These are phyloP conservation scores for Sporisorium scitamineum DNA, from an alignment of 1,284 basidiomycete genomes.

Conservation along the genomic window DNA sequence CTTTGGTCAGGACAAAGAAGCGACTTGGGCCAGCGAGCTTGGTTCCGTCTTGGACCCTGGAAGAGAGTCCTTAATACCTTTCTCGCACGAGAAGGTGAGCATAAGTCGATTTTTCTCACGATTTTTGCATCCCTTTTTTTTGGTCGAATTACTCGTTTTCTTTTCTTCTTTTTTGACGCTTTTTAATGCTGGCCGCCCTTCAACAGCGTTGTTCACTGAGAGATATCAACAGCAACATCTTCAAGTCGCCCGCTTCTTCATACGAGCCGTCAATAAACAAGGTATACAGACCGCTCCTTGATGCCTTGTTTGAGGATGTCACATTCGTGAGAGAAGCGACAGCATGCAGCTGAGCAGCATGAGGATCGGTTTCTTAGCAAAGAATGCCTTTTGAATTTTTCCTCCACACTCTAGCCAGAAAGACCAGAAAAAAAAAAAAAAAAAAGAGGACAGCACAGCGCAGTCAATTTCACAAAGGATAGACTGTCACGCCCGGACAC, in stretches of 20 bases:
- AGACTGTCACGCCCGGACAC: no score
- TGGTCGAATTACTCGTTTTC: not conserved
- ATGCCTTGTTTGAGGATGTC: no score
- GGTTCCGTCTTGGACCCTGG: conserved; percentile 4
- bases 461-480: not conserved
- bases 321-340: no score
- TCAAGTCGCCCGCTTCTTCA: not conserved
- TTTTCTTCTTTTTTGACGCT: not conserved
- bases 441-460: conserved; percentile 3
- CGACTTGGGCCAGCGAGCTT: not conserved
- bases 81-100: conserved; percentile 3
- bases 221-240: not conserved
- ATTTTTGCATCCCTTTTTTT: conserved; percentile 4
- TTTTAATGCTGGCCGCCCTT: no score
- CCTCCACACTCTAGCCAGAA: conserved; percentile 29
- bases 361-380: conserved; percentile 34
- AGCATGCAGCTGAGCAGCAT: not conserved
- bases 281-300: no score
- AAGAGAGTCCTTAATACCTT: not conserved
- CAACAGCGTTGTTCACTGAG: not conserved
- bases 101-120: not conserved
- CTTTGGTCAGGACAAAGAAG: no score
- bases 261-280: no score
- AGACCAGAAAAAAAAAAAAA: not conserved
- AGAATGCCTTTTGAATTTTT: conserved; percentile 10